phyloP scores from a whole-genome alignment of 1,284 basidiomycete genomes.

The Microbotryomycetes sp. region DNA sequence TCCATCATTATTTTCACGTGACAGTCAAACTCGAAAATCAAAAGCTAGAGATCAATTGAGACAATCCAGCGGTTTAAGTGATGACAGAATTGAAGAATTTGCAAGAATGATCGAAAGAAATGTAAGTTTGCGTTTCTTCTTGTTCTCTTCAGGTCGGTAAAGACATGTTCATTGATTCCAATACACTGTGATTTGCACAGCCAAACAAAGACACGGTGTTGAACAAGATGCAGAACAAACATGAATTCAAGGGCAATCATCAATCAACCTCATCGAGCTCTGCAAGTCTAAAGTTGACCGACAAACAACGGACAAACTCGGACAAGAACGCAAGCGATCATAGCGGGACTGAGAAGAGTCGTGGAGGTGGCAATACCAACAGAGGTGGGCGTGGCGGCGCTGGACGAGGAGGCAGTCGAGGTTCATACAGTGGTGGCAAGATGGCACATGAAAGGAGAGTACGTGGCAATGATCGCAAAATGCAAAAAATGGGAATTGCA shows the following conservation, averaged over 20 bases:
- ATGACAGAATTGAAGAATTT: slow-evolving; percentile 86
- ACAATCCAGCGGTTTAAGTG: slow-evolving; percentile 60
- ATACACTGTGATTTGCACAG: slow-evolving; percentile 21
- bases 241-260: slow-evolving; percentile 12
- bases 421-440: slow-evolving; percentile 36
- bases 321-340: slow-evolving; percentile 1
- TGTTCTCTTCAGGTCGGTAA: slow-evolving; percentile 5
- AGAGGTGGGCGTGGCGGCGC: not conserved
- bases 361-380: not conserved
- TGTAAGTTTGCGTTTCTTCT: slow-evolving; percentile 48
- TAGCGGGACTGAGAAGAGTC: slow-evolving; percentile 8
- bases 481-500: slow-evolving; percentile 41
- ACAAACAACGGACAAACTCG: slow-evolving; percentile 10
- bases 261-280: not conserved
- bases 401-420: slow-evolving; percentile 14
- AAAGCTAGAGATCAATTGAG: slow-evolving; percentile 59
- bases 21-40: slow-evolving; percentile 60
- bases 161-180: not conserved
- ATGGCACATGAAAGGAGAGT: slow-evolving; percentile 43
- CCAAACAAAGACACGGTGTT: slow-evolving; percentile 45
- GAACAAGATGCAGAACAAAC: slow-evolving; percentile 24
- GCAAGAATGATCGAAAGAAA: slow-evolving; percentile 74
- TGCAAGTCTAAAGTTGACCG: slow-evolving; percentile 1
- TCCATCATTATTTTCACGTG: slow-evolving; percentile 67
- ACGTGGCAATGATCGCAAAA: slow-evolving; percentile 44